Evolutionary conservation across 2,329 filamentous ascomycete genomes (phyloP).

Genomic region (Phialophora chinensis): DNA sequence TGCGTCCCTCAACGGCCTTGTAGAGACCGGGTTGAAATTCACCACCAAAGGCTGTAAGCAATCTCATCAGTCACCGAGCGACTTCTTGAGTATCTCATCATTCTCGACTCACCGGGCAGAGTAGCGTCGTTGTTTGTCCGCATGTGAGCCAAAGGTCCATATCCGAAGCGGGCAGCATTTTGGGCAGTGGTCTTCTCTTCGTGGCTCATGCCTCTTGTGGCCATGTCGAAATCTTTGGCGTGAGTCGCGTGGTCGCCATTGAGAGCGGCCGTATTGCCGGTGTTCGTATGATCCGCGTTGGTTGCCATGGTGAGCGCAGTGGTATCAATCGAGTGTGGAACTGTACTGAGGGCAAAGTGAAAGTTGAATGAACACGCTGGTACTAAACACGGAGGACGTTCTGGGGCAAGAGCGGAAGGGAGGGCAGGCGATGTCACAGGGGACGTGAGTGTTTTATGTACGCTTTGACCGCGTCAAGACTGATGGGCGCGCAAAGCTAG

Average conservation of each 20-base stretch:
- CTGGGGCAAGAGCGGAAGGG: background rate
- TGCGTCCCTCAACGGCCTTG: constrained; percentile 67
- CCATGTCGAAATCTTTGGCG: constrained; percentile 34
- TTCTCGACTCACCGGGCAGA: constrained; percentile 31
- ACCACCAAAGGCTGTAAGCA: constrained; percentile 68
- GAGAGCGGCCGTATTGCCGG: constrained; percentile 17
- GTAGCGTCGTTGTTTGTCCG: constrained; percentile 48
- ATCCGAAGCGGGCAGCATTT: constrained; percentile 55
- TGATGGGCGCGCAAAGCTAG: background rate
- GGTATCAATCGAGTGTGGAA: background rate
- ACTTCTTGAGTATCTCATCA: background rate
- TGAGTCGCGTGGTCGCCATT: constrained; percentile 15
- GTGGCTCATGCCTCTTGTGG: constrained; percentile 48
- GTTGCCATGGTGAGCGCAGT: constrained; percentile 27
- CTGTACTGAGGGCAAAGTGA: background rate
- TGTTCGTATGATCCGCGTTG: constrained; percentile 27
- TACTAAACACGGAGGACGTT: background rate
- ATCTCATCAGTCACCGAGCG: constrained; percentile 11
- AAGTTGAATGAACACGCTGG: background rate
- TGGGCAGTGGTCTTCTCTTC: constrained; percentile 54
- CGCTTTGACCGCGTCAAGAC: constrained; percentile 5
- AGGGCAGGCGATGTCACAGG: background rate
- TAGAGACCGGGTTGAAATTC: constrained; percentile 74
- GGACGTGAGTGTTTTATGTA: constrained; percentile 30
- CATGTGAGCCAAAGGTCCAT: constrained; percentile 59